A percentile compares a stretch with the other conserved stretches of the same genome.
These are phyloP conservation scores for Solanum hybrid DNA, from an alignment of 305 asterid species.

Conservation along the genomic window DNA sequence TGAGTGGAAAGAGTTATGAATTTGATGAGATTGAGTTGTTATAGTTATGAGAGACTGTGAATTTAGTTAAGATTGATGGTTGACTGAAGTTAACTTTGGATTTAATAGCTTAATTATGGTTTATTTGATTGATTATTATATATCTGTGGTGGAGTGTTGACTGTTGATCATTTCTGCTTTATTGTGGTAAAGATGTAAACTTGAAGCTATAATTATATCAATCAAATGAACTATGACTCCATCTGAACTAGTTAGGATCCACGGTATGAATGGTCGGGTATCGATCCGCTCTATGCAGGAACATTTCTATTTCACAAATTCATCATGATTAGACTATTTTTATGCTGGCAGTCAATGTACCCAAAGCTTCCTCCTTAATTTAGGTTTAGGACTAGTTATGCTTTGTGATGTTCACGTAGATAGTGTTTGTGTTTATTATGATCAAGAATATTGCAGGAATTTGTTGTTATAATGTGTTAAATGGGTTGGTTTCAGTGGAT, in stretches of 20 bases:
- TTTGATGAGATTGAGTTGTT: background rate
- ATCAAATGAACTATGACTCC: background rate
- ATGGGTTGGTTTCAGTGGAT: conserved; percentile 51
- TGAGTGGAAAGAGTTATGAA: background rate
- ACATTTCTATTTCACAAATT: background rate
- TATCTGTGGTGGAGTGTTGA: background rate
- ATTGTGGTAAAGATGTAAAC: background rate
- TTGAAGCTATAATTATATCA: background rate
- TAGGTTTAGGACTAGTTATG: background rate
- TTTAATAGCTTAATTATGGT: background rate
- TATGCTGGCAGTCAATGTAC: background rate
- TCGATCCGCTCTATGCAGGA: background rate
- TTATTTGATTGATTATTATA: background rate
- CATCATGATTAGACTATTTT: background rate
- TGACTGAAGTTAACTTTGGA: background rate
- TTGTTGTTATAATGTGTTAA: background rate
- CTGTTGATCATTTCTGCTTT: background rate
- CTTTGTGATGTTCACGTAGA: background rate
- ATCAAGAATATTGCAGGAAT: background rate
- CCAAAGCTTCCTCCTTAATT: background rate
- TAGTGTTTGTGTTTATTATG: background rate
- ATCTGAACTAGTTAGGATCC: background rate
- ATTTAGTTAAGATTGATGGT: background rate
- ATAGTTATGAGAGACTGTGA: background rate
- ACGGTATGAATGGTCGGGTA: background rate